Conservation (phyloP, 176 grass and related monocot species). For the Oryza rufipogon region DNA sequence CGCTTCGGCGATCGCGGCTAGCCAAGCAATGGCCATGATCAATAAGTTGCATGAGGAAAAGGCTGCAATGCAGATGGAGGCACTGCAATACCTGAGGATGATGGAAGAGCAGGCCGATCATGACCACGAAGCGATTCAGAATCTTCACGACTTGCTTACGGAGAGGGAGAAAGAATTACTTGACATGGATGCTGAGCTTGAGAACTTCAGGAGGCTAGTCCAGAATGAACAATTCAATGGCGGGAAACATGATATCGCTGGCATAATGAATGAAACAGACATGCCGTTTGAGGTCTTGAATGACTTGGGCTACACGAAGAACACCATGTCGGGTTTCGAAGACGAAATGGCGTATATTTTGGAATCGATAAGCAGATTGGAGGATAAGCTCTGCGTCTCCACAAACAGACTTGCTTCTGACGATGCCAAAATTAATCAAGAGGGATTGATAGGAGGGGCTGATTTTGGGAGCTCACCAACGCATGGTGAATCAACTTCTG, state of each 20-base stretch:
- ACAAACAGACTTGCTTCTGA: slow-evolving; percentile 43
- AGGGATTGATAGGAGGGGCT: slow-evolving; percentile 14
- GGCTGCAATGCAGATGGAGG: slow-evolving; percentile 91
- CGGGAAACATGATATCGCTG: not conserved
- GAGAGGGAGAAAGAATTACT: slow-evolving; percentile 93
- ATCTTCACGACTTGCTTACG: slow-evolving; percentile 77
- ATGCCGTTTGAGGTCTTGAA: slow-evolving; percentile 19
- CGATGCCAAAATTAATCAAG: slow-evolving; percentile 24
- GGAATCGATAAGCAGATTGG: slow-evolving; percentile 54
- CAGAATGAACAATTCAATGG: slow-evolving; percentile 18
- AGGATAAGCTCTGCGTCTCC: slow-evolving; percentile 50
- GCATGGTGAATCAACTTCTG: slow-evolving; percentile 9
- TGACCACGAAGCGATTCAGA: slow-evolving; percentile 75
- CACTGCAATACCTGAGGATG: slow-evolving; percentile 88
- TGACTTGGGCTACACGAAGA: slow-evolving; percentile 16
- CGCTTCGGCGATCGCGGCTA: slow-evolving; percentile 78
- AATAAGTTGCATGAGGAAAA: slow-evolving; percentile 88
- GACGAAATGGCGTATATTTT: slow-evolving; percentile 59
- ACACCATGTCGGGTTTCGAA: slow-evolving; percentile 56
- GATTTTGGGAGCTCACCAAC: not conserved
- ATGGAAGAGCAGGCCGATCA: slow-evolving; percentile 97
- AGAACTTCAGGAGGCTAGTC: slow-evolving; percentile 37
- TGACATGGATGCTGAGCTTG: slow-evolving; percentile 70
- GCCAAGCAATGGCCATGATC: slow-evolving; percentile 96
- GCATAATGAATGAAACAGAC: not conserved